These are phyloP conservation scores for Phytophthora pinifolia DNA, from an alignment of 352 stramenopile genomes.

Conservation along the genomic window DNA sequence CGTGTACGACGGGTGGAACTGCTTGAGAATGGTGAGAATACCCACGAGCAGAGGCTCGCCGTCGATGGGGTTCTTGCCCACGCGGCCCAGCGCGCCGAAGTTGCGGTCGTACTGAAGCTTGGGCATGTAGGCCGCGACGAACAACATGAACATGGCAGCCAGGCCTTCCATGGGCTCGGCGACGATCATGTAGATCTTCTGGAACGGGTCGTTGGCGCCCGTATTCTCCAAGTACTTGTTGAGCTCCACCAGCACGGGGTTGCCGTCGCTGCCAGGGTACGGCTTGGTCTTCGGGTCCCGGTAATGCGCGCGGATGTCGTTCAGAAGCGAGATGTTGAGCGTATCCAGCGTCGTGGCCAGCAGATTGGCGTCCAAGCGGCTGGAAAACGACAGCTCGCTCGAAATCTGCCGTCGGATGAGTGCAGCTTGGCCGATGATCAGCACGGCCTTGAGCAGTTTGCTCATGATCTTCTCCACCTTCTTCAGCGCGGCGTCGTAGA, in stretches of 20 bases:
- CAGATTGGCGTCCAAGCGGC: conserved; percentile 90
- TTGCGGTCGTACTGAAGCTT: conserved; percentile 93
- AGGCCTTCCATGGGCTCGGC: conserved; percentile 89
- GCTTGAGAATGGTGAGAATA: conserved; percentile 92
- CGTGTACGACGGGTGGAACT: conserved; percentile 95
- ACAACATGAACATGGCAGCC: conserved; percentile 91
- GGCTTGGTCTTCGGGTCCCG: conserved; percentile 77
- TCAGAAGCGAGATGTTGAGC: conserved; percentile 90
- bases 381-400: conserved; percentile 90
- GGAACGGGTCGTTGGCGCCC: conserved; percentile 90
- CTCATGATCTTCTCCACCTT: conserved; percentile 95
- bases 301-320: conserved; percentile 89
- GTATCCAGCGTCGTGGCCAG: conserved; percentile 88
- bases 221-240: conserved; percentile 93
- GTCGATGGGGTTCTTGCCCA: conserved; percentile 92
- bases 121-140: conserved; percentile 92
- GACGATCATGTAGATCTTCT: conserved; percentile 95
- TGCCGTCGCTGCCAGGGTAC: conserved; percentile 74
- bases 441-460: conserved; percentile 91
- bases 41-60: conserved; percentile 90
- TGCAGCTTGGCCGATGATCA: conserved; percentile 93
- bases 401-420: conserved; percentile 92
- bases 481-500: conserved; percentile 90
- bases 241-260: conserved; percentile 87
- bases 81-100: conserved; percentile 88